Conservation (phyloP, 257 asterid genomes). For the Penstemon barbatus region DNA sequence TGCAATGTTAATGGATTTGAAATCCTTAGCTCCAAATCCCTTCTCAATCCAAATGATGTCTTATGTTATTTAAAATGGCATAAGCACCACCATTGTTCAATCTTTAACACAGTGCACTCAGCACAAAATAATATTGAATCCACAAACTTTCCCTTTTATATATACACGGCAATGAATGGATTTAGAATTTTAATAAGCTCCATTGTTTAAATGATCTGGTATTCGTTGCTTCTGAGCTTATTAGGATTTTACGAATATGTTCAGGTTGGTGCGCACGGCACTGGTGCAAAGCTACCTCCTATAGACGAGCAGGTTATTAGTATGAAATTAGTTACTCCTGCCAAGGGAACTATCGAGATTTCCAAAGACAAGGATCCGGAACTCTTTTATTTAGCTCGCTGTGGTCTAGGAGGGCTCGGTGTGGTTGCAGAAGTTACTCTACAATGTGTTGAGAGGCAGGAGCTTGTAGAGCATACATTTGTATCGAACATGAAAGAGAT, state of each 20-base stretch:
- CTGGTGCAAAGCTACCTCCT: conserved; percentile 94
- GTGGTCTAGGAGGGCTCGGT: conserved; percentile 99
- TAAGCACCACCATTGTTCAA: neutral
- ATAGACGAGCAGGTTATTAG: conserved; percentile 94
- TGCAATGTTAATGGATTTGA: neutral
- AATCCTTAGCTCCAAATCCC: too few relatives aligned
- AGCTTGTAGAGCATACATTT: conserved; percentile 89
- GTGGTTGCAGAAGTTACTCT: conserved; percentile 96
- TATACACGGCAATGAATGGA: neutral
- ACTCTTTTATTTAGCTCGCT: conserved; percentile 89
- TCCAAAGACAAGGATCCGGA: conserved; percentile 87
- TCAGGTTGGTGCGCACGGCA: conserved; percentile 98
- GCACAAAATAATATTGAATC: neutral
- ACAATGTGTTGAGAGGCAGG: conserved; percentile 91
- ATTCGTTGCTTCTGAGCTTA: conserved; percentile 15
- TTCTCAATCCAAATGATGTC: neutral
- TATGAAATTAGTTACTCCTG: conserved; percentile 92
- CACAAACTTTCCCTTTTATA: neutral
- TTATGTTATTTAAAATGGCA: neutral
- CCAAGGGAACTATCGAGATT: conserved; percentile 82
- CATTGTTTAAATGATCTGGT: neutral
- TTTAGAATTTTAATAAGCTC: neutral
- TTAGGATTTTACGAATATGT: conserved; percentile 19
- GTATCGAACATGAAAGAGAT: conserved; percentile 73
- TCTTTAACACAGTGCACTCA: too few relatives aligned